A percentile compares a stretch with the other conserved stretches of the same genome.
These are phyloP conservation scores for Litchi chinensis DNA, from an alignment of 345 rosid genomes.

Conservation along the genomic window DNA sequence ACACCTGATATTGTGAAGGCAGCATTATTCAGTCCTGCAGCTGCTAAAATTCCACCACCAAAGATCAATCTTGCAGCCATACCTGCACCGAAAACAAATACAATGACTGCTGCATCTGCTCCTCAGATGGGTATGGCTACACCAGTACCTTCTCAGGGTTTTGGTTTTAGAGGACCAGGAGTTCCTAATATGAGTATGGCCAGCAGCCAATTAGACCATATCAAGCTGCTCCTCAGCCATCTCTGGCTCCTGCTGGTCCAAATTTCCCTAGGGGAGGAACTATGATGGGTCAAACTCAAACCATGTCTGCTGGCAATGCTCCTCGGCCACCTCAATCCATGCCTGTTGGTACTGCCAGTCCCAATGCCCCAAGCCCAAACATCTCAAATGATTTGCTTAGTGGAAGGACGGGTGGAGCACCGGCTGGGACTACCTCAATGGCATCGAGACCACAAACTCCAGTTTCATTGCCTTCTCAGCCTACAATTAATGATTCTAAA, in stretches of 20 bases:
- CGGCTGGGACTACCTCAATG: conserved; percentile 46
- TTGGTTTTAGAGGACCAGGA: conserved; percentile 67
- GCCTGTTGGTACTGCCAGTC: conserved; percentile 36
- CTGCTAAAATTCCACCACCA: conserved; percentile 95
- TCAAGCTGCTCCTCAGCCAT: conserved; percentile 57
- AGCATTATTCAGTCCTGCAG: conserved; percentile 87
- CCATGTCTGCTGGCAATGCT: conserved; percentile 39
- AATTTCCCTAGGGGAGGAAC: conserved; percentile 53
- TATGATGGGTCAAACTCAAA: conserved; percentile 47
- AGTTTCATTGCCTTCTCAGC: conserved; percentile 38
- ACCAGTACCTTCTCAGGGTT: conserved; percentile 44
- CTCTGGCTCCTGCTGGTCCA: conserved; percentile 43
- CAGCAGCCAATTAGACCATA: conserved; percentile 55
- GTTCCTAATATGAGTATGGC: conserved; percentile 47
- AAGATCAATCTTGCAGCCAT: conserved; percentile 70
- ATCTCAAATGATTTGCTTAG: conserved; percentile 56
- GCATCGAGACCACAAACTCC: conserved; percentile 44
- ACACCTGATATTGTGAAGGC: conserved; percentile 96
- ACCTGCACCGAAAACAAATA: conserved; percentile 48
- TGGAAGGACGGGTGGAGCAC: conserved; percentile 50
- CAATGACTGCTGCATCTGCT: conserved; percentile 40
- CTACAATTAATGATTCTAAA: conserved; percentile 46
- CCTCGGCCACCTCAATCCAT: conserved; percentile 47
- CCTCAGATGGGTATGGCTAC: conserved; percentile 38
- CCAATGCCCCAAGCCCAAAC: conserved; percentile 45